These are phyloP conservation scores for Candida mesenterica DNA, from an alignment of 1,139 yeast species.

Conservation along the genomic window DNA sequence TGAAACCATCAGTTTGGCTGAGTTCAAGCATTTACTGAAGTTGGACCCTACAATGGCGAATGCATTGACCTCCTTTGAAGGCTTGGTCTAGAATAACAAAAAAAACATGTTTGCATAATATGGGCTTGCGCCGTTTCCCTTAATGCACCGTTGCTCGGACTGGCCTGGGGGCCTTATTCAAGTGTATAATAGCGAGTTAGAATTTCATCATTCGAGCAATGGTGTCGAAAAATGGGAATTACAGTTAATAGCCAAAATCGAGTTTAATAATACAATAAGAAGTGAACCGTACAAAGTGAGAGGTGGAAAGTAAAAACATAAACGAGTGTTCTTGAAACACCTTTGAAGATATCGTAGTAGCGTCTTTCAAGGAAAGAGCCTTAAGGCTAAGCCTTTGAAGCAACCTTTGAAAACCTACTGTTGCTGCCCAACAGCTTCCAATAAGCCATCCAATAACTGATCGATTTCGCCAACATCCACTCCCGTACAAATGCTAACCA, in stretches of 20 bases:
- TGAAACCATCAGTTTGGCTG: slow-evolving; percentile 66
- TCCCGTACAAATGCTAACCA: slow-evolving; percentile 87
- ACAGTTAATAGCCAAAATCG: too few relatives aligned
- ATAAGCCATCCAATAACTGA: slow-evolving; percentile 74
- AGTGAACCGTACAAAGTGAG: too few relatives aligned
- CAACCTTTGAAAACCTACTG: slow-evolving; percentile 10
- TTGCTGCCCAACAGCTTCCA: slow-evolving; percentile 84
- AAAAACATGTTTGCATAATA: too few relatives aligned
- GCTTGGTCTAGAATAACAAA: slow-evolving; percentile 56
- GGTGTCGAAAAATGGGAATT: too few relatives aligned
- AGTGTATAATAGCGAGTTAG: background rate
- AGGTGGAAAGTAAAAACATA: background rate
- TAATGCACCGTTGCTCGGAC: too few relatives aligned
- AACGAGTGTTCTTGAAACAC: background rate
- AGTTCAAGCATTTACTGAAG: slow-evolving; percentile 78
- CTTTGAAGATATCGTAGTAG: too few relatives aligned
- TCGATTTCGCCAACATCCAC: slow-evolving; percentile 77
- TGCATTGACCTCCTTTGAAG: slow-evolving; percentile 79
- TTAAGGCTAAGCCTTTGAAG: too few relatives aligned
- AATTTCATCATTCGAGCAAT: too few relatives aligned
- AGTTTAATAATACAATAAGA: too few relatives aligned
- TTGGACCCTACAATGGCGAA: slow-evolving; percentile 78
- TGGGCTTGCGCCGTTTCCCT: too few relatives aligned
- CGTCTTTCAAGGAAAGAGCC: too few relatives aligned
- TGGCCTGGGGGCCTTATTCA: too few relatives aligned